Evolutionary conservation across 2,329 filamentous ascomycete species (phyloP), one percentile per base, ranked within the genome.

Genomic region (Fusarium luffae): DNA sequence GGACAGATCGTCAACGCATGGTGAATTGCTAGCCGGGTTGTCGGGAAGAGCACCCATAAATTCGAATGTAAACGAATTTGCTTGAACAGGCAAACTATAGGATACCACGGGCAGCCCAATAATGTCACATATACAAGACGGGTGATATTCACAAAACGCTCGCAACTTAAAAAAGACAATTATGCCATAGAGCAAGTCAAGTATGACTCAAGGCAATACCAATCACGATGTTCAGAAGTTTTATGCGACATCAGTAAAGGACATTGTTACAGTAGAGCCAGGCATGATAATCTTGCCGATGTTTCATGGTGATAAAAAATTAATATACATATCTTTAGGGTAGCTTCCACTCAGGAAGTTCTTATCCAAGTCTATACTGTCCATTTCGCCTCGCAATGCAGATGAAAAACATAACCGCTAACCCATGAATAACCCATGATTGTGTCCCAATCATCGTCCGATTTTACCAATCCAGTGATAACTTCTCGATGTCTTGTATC

Each of bases 381-480:
- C 48, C 44, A 30, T 50, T 30, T 41, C 47, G 57, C 57, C 64
- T 27, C 5, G 41, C 50, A 52, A 67, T 67, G 34, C 50, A 66
- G 21, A 41, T 42, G 23, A 27, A 23, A 47, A 67, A 52, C 19
- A 46, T 23, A 30, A 47, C 32, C 40, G 23, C 32, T 44, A 27
- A 42, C 59, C 51, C 32, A 54, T 21, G 27, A 48, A 42, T 40
- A 27, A 42, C 59, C 51, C 32, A 54, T 21, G 27, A 48, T 44
- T 40, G 28, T 44, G 62, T 23, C 18, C 18, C 27, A 27, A 19
- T 25, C n/a, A 10, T 42, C n/a, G n/a, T 37, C 13, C 28, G 28
- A 19, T 32, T 41, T 76, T 64, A 82, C 80, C 80, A 82, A 46
- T 81, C 77, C 62, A 82, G 59, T 3, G 73, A 74, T n/a, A 55